phyloP scores from a whole-genome alignment of 1,284 basidiomycete genomes.

The Limonomyces culmigenus region DNA sequence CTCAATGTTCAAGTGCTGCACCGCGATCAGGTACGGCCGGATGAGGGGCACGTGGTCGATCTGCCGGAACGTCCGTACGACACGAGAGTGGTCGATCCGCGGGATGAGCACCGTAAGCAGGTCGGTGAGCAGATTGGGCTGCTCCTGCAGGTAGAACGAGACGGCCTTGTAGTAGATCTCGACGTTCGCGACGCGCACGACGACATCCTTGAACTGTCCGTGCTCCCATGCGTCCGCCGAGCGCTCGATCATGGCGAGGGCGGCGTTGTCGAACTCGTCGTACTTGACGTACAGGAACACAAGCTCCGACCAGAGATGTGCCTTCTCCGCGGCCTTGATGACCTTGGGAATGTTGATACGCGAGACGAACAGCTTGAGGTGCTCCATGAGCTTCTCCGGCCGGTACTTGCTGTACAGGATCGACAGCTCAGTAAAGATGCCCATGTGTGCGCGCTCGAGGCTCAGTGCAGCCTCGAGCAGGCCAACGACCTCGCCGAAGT shows the following conservation, averaged over 20 bases:
- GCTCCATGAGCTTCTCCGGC: conserved; percentile 96
- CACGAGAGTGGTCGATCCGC: conserved; percentile 87
- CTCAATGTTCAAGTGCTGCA: conserved; percentile 90
- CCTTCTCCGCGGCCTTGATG: conserved; percentile 87
- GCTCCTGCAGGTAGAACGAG: conserved; percentile 83
- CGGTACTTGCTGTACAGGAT: conserved; percentile 93
- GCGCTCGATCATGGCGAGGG: conserved; percentile 94
- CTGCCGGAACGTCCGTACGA: conserved; percentile 90
- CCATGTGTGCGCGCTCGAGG: conserved; percentile 91
- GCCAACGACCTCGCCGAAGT: conserved; percentile 88
- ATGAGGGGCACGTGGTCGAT: conserved; percentile 94
- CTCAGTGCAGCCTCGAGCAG: conserved; percentile 91
- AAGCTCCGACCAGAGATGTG: conserved; percentile 98
- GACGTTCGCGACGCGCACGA: conserved; percentile 91
- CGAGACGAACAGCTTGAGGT: conserved; percentile 93
- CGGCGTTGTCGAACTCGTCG: conserved; percentile 93
- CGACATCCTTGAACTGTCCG: conserved; percentile 95
- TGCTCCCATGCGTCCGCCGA: conserved; percentile 97
- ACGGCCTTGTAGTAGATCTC: conserved; percentile 93
- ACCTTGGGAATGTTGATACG: conserved; percentile 95
- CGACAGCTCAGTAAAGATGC: conserved; percentile 89
- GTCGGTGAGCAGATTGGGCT: conserved; percentile 87
- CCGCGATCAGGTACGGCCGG: conserved; percentile 90
- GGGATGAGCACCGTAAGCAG: conserved; percentile 84
- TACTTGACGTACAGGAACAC: conserved; percentile 99